phyloP scores from a whole-genome alignment of 148 eudicot species.

The Cornus florida region DNA sequence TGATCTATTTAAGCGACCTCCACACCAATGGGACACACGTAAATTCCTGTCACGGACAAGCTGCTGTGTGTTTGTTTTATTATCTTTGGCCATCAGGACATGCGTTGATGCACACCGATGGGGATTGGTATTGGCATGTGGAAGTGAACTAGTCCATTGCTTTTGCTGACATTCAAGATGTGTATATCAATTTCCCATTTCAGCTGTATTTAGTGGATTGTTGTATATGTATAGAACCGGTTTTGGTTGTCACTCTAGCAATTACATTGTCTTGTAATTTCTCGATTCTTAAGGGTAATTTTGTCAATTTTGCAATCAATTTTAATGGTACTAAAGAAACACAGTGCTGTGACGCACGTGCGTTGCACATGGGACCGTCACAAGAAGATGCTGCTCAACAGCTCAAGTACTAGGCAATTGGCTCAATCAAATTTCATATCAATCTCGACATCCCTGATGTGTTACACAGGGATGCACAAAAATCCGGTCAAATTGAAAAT shows the following conservation, averaged over 20 bases:
- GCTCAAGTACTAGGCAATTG: too few species aligned
- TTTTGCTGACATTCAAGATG: background rate
- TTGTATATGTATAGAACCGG: background rate
- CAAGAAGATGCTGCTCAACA: too few species aligned
- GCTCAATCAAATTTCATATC: too few species aligned
- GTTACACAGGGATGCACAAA: too few species aligned
- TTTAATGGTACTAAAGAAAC: too few species aligned
- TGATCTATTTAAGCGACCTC: background rate
- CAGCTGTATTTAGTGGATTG: background rate
- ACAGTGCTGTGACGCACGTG: too few species aligned
- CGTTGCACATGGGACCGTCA: too few species aligned
- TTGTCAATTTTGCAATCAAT: background rate
- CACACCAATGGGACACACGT: background rate
- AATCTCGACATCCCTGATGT: too few species aligned
- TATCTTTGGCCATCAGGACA: background rate
- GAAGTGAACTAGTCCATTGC: background rate
- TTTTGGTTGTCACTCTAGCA: background rate
- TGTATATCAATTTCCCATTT: background rate
- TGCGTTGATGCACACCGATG: background rate
- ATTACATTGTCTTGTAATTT: background rate
- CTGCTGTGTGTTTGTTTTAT: background rate
- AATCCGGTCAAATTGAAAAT: too few species aligned
- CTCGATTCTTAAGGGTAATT: background rate
- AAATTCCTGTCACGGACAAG: background rate
- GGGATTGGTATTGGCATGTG: background rate